Base-by-base conservation (phyloP, 1,284 basidiomycete genomes). In the Inonotus hispidus region DNA sequence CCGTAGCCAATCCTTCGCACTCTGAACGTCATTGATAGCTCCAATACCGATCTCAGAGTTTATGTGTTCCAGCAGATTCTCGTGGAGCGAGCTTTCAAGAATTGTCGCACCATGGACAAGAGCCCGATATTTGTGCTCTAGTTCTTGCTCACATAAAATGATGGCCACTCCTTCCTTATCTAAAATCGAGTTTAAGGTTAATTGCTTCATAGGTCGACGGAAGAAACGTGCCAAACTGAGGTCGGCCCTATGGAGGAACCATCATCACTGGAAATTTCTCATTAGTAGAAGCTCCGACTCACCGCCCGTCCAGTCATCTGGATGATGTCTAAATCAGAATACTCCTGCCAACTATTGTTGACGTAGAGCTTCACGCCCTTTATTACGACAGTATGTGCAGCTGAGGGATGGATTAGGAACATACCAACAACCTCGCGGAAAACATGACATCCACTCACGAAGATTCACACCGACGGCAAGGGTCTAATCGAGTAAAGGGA, bases 11-110 rank as follows among this genome's bases (percentile, higher is more conserved):
- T 80, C 76, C 68, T 85, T 89, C 1, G 92, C 94, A 3, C 82
- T 82, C 2, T 78, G 72, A 3, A 90, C 66, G 64, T 81, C 79
- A 1, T 77, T 82, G 67, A 96, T 93, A 0, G 92, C 95, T 2
- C 85, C 83, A 7, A 97, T 79, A 0, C 88, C 88, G 57, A 97
- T 89, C 74, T 98, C 95, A 1, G 93, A 94, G 70, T 97, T 97
- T 67, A 98, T 75, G 71, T 97, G 93, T 71, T 97, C 95, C 1
- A 86, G 78, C 10, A 98, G 82, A 69, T 92, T 90, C 56, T 77
- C 75, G 71, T 97, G 94, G 32, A 96, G 80, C 64, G 82, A 88
- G 71, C 91, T 94, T 73, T 96, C 94, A 41, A 96, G 78, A 25
- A 87, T 74, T 0, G 88, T 93, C 60, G 79, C 81, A 16, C 83